Conservation (phyloP, 768 basidiomycete genomes). For the Mycena kentingensis region DNA sequence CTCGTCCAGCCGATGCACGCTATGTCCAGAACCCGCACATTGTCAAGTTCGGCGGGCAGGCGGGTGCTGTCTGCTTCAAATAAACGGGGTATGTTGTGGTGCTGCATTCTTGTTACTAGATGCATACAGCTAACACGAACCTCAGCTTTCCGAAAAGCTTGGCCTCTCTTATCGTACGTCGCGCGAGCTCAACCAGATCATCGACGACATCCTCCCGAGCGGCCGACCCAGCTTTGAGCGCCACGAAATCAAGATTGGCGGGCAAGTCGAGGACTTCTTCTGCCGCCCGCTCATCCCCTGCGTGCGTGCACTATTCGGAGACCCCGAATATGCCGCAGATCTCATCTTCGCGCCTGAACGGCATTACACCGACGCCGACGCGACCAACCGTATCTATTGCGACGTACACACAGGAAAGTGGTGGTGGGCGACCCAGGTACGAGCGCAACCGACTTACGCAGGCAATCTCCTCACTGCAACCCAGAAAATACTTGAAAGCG, state of each 20-base stretch:
- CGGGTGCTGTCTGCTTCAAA: conserved; percentile 29
- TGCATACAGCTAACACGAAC: conserved; percentile 11
- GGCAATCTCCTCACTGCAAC: neutral
- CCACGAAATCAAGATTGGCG: conserved; percentile 27
- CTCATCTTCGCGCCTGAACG: conserved; percentile 33
- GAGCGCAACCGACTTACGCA: conserved; percentile 9
- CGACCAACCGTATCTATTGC: conserved; percentile 25
- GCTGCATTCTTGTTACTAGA: neutral
- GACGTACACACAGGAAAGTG: conserved; percentile 52
- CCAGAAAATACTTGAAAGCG: conserved; percentile 27
- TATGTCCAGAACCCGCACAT: neutral
- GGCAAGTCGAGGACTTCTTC: conserved; percentile 31
- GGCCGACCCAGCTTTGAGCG: conserved; percentile 27
- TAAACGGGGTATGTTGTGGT: conserved; percentile 43
- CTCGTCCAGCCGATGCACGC: neutral
- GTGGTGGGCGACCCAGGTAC: conserved; percentile 55
- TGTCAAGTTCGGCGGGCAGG: neutral
- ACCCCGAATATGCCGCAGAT: conserved; percentile 31
- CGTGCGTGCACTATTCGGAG: conserved; percentile 32
- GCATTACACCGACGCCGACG: conserved; percentile 33
- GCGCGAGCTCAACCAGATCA: conserved; percentile 35
- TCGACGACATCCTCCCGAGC: conserved; percentile 33
- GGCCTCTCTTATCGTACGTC: conserved; percentile 36
- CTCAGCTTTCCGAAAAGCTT: conserved; percentile 31
- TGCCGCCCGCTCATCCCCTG: conserved; percentile 33